Percentiles rank a stretch among this genome's conserved stretches.
Evolutionary conservation across 2,329 filamentous ascomycete species (phyloP).

Genomic region (Sporothrix pseudoabietina): DNA sequence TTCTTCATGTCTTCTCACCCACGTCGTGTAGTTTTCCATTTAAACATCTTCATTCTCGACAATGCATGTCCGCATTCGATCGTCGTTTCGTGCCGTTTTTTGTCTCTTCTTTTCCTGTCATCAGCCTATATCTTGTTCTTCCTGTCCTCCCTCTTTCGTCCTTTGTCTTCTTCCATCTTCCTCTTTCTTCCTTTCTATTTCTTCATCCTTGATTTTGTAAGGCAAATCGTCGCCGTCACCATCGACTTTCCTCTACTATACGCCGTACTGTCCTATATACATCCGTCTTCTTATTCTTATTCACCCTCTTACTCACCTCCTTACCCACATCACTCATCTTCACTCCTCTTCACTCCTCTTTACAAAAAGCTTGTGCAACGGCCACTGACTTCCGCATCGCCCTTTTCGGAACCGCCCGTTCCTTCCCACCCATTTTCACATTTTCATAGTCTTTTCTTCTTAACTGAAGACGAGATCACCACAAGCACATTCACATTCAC

Average conservation of each 20-base stretch:
- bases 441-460: neutral
- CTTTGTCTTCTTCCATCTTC: neutral
- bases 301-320: neutral
- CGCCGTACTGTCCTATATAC: neutral
- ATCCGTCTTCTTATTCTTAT: neutral
- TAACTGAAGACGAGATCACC: slow-evolving; percentile 9
- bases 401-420: slow-evolving; percentile 1
- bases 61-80: slow-evolving; percentile 1
- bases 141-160: neutral
- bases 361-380: slow-evolving; percentile 1
- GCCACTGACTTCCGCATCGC: slow-evolving; percentile 11
- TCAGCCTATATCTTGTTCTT: slow-evolving; percentile 15
- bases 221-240: neutral
- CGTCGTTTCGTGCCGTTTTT: neutral
- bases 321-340: neutral
- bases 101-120: no score
- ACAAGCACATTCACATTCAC: neutral
- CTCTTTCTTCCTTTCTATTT: neutral
- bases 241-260: neutral
- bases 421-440: neutral
- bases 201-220: neutral
- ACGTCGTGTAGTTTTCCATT: neutral
- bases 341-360: neutral
- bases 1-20: no score
- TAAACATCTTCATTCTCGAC: neutral